These are phyloP conservation scores for Verticillium zaregamsianum DNA, from an alignment of 2,329 filamentous ascomycete genomes.

Conservation along the genomic window DNA sequence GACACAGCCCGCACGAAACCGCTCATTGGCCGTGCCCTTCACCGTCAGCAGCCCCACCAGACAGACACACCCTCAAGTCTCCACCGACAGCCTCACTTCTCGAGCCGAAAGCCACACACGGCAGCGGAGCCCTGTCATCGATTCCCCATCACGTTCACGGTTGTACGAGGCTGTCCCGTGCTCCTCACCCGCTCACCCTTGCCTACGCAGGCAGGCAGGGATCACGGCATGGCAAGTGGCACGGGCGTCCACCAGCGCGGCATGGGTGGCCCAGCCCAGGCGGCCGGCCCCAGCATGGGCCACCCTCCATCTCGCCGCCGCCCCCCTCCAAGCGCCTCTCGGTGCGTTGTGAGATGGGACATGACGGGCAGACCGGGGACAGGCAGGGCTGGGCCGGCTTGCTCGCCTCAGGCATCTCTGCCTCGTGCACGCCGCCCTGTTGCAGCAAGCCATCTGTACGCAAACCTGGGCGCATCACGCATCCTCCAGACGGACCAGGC, in stretches of 20 bases:
- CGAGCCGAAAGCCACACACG: constrained; percentile 8
- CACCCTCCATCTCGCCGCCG: not conserved
- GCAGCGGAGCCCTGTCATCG: constrained; percentile 19
- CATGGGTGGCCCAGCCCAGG: not conserved
- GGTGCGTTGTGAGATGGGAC: not conserved
- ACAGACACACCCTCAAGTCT: constrained; percentile 1
- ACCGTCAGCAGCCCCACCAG: not conserved
- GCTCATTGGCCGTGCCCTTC: constrained; percentile 9
- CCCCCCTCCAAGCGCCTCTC: not conserved
- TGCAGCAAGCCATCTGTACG: not conserved
- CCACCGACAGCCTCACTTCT: constrained; percentile 29
- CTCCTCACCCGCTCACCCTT: constrained; percentile 2
- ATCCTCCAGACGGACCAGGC: not conserved
- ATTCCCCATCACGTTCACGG: constrained; percentile 10
- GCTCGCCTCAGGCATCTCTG: constrained; percentile 10
- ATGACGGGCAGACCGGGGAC: not conserved
- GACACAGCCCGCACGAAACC: constrained; percentile 8
- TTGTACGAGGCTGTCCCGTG: constrained; percentile 27
- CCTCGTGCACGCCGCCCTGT: constrained; percentile 2
- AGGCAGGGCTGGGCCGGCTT: constrained; percentile 7
- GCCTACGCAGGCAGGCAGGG: not conserved
- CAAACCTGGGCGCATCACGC: not conserved
- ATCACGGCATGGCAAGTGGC: constrained; percentile 1
- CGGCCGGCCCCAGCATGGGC: not conserved
- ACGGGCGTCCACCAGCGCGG: not conserved